Percentiles rank a stretch among this genome's conserved stretches.
Evolutionary conservation across 805 yeast species (phyloP).

Genomic region (Yarrowia phangngaensis): DNA sequence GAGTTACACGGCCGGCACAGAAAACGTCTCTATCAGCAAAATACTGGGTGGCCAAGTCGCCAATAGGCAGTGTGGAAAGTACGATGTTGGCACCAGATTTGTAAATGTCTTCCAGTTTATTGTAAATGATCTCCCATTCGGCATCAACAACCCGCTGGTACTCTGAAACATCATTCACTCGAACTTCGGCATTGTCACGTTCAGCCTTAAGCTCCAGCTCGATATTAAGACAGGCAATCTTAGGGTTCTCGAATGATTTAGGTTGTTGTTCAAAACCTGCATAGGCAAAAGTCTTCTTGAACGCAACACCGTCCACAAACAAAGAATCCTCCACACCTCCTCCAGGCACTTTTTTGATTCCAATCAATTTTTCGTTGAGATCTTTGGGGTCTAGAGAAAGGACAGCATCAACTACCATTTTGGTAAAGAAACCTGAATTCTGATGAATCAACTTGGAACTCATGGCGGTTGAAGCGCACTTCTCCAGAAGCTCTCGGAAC

Average conservation of each 20-base stretch:
- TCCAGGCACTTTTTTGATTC: slow-evolving; percentile 91
- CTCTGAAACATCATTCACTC: slow-evolving; percentile 88
- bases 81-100: slow-evolving; percentile 88
- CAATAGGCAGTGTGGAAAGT: slow-evolving; percentile 90
- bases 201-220: slow-evolving; percentile 97
- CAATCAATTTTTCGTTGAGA: slow-evolving; percentile 84
- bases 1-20: slow-evolving; percentile 92
- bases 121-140: slow-evolving; percentile 93
- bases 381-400: slow-evolving; percentile 78
- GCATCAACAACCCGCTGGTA: slow-evolving; percentile 97
- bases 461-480: slow-evolving; percentile 97
- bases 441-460: slow-evolving; percentile 86
- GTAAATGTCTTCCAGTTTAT: slow-evolving; percentile 78
- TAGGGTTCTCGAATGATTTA: slow-evolving; percentile 73
- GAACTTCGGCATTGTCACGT: slow-evolving; percentile 97
- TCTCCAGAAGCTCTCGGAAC: slow-evolving; percentile 72
- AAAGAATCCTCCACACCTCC: slow-evolving; percentile 93
- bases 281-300: slow-evolving; percentile 93
- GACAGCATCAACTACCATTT: slow-evolving; percentile 96
- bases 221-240: slow-evolving; percentile 77
- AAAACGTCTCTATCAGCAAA: slow-evolving; percentile 94
- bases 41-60: slow-evolving; percentile 97
- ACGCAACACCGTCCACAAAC: slow-evolving; percentile 91
- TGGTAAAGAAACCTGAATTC: slow-evolving; percentile 84
- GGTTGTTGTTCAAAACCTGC: slow-evolving; percentile 99